Base-by-base conservation (phyloP, 352 stramenopile species). In the Globisporangium canariense region DNA sequence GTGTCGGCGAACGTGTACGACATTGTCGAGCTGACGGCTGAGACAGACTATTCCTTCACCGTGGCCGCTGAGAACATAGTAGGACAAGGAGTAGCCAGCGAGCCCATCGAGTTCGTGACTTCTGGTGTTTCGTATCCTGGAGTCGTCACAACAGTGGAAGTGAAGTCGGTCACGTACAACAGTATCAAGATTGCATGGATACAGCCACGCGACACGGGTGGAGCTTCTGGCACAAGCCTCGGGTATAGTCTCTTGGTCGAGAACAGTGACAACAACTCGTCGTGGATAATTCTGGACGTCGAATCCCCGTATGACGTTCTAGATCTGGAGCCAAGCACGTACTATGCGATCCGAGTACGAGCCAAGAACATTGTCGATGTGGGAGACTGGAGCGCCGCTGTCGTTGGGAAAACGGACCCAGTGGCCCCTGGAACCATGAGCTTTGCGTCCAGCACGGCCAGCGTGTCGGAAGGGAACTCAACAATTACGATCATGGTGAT, bases 391-490 rank as follows among this genome's bases (percentile, higher is more conserved):
- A 85, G 73, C 58, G 8, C 16, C 1, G 34, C 28, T 1, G 34
- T 83, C 16, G 50, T 62, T 18, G 65, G 71, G n/a, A 72, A 62
- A 16, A 89, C 80, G 0, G 71, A 89, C 41, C 71, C 76, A 1
- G 61, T 86, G 10, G 79, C 73, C 0, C 75, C 80, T 13, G 80
- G 80, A 5, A 63, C 73, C 4, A 81, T 89, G 14, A 66, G 64
- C 22, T 88, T 89, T 28, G 18, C 28, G 1, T 43, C 20, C 0
- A 56, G 45, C 1, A 54, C 54, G 2, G 30, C 62, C 2, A 68
- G 32, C 4, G 64, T 84, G 6, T 70, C 60, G 3, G 80, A 89
- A 68, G 67, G 58, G 10, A 58, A 11, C 2, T n/a, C 20, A 0
- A 51, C 64, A 0, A 41, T 67, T 2, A 59, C 8, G 1, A 53